Evolutionary conservation across 148 eudicot species (phyloP).

Genomic region (Rheum nobile): DNA sequence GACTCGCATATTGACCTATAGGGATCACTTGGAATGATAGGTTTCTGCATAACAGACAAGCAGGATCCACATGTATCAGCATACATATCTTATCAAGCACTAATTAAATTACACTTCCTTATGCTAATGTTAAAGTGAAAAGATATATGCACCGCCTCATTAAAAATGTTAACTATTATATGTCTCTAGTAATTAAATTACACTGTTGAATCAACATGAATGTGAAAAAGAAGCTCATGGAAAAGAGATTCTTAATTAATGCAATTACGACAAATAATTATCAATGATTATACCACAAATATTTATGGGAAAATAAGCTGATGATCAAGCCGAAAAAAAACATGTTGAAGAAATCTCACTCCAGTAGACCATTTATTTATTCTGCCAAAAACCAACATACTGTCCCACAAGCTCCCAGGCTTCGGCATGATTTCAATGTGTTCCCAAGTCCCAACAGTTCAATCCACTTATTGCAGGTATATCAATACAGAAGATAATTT

Average conservation of each 20-base stretch:
- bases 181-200: no score
- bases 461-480: no score
- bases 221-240: not conserved
- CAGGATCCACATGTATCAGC: not conserved
- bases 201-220: not conserved
- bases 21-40: constrained; percentile 61
- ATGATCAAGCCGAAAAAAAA: not conserved
- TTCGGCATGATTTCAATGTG: no score
- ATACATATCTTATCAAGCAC: not conserved
- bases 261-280: not conserved
- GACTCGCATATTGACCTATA: constrained; percentile 84
- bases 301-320: not conserved
- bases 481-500: no score
- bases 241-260: not conserved
- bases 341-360: not conserved
- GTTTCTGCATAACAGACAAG: constrained; percentile 48
- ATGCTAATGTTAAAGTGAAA: not conserved
- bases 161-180: not conserved
- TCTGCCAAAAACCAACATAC: not conserved
- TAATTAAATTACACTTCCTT: not conserved
- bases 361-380: not conserved
- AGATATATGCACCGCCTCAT: not conserved
- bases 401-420: not conserved
- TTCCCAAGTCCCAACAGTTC: no score
- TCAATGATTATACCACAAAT: not conserved